Evolutionary conservation across 306 rosid genomes (phyloP), one percentile per base, ranked within the genome.

Genomic region (Begonia masoniana): DNA sequence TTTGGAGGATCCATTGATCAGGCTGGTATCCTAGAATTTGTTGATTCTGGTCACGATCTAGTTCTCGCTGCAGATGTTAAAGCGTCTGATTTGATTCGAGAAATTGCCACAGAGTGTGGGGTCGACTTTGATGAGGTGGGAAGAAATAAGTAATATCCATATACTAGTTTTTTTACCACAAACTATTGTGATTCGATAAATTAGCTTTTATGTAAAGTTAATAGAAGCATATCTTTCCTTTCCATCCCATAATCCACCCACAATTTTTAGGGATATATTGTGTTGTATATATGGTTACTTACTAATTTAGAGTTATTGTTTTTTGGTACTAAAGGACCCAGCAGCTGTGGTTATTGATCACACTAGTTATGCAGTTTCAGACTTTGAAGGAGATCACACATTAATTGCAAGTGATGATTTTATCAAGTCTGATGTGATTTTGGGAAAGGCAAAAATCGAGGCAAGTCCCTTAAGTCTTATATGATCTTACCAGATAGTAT

Each of bases 111-210:
- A 0, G 96, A 91, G 59, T 77, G 94, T 54, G 99, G 99, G 43
- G 94, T 81, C 51, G 99, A 91, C 63, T 86, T 91, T 46, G 99
- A 91, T 66, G 99, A 91, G 99, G 99, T 91, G 63, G 57, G 67
- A 67, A 21, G 17, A 54, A 21, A 31, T 31, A 31, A 31, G 39
- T 5, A 31, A 31, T 4, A 26, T 31, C 39, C 9, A 31, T 31
- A 5, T 31, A 2, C 9, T 31, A 31, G 39, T 5, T 5, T 31
- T 5, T 31, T 5, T 31, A 0, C 9, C 9, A 31, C 9, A 9
- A 31, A 31, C 9, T 7, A 31, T 31, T 31, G 7, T 31, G 39
- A 31, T 31, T 31, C 3, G 39, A 31, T 31, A 31, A 31, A 7
- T 31, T 31, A 31, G 39, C 8, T 31, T 31, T 26, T 31, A 21